Evolutionary conservation across 148 eudicot genomes (phyloP).

Genomic region (Rhododendron vialii): DNA sequence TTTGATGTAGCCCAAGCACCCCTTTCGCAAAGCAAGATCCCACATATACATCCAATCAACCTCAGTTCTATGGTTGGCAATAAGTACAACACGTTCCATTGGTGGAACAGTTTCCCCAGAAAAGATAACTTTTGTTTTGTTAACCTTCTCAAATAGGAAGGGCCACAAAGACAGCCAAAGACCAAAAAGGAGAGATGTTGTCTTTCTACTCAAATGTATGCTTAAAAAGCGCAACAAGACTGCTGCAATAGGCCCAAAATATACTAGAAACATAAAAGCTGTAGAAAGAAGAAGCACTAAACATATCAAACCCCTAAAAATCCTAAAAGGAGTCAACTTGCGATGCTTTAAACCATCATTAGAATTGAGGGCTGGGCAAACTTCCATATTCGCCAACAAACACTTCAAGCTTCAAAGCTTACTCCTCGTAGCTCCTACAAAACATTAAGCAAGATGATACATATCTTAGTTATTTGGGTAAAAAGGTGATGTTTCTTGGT

Average conservation of each 20-base stretch:
- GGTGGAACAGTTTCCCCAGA: conserved; percentile 61
- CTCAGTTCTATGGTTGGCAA: conserved; percentile 82
- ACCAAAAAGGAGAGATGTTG: conserved; percentile 44
- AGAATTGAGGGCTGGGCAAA: conserved; percentile 32
- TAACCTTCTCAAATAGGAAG: conserved; percentile 71
- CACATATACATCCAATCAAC: conserved; percentile 92
- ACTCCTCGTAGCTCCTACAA: conserved; percentile 10
- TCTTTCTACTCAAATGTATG: conserved; percentile 58
- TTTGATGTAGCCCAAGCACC: conserved; percentile 58
- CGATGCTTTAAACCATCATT: conserved; percentile 32
- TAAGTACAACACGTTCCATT: conserved; percentile 63
- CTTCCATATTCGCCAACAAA: conserved; percentile 47
- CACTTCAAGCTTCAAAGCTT: conserved; percentile 13
- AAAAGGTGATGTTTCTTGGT: not conserved
- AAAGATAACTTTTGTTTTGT: conserved; percentile 59
- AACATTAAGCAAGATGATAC: not conserved
- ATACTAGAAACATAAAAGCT: conserved; percentile 54
- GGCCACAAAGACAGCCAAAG: conserved; percentile 80
- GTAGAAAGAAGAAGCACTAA: conserved; percentile 53
- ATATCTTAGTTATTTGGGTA: not conserved
- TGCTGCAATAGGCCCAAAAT: conserved; percentile 44
- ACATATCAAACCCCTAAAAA: conserved; percentile 61
- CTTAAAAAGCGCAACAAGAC: conserved; percentile 43
- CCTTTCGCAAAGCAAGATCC: conserved; percentile 75
- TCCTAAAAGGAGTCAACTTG: conserved; percentile 51